Evolutionary conservation across 768 basidiomycete species (phyloP).

Genomic region (Pleurotus pulmonarius): DNA sequence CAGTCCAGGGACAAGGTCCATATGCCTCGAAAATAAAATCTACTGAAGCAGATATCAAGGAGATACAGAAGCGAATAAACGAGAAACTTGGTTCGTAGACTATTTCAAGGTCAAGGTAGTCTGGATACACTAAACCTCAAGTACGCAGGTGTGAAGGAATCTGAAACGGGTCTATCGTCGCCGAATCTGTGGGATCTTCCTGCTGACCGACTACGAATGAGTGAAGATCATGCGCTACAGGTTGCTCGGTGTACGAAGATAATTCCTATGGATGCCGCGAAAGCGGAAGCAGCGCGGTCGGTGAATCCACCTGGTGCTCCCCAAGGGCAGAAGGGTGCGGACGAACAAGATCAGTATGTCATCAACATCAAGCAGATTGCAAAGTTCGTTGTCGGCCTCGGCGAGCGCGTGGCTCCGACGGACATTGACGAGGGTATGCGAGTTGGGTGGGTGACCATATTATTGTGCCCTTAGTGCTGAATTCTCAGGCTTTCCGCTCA

Average conservation of each 20-base stretch:
- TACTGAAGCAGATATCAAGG: conserved; percentile 89
- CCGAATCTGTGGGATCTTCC: conserved; percentile 98
- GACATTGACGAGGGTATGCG: conserved; percentile 99
- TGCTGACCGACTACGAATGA: conserved; percentile 89
- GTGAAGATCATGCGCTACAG: conserved; percentile 89
- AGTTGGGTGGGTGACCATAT: conserved; percentile 73
- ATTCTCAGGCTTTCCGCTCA: background rate
- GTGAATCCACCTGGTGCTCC: conserved; percentile 74
- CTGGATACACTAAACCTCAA: background rate
- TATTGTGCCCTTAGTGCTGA: background rate
- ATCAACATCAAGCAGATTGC: conserved; percentile 99
- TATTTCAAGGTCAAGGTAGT: conserved; percentile 3
- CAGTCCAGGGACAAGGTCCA: conserved; percentile 89
- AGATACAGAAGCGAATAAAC: conserved; percentile 95
- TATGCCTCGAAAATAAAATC: conserved; percentile 87
- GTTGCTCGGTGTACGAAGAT: conserved; percentile 99
- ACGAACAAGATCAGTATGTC: conserved; percentile 99
- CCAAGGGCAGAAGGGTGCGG: conserved; percentile 93
- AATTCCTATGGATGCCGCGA: conserved; percentile 74
- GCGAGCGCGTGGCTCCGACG: conserved; percentile 93
- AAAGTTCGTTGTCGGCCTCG: conserved; percentile 97
- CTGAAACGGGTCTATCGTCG: conserved; percentile 93
- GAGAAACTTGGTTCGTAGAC: conserved; percentile 82
- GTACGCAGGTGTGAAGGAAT: conserved; percentile 85
- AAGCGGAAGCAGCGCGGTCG: conserved; percentile 73